These are phyloP conservation scores for Alternaria brassicae DNA, from an alignment of 2,329 filamentous ascomycete species.

Conservation along the genomic window DNA sequence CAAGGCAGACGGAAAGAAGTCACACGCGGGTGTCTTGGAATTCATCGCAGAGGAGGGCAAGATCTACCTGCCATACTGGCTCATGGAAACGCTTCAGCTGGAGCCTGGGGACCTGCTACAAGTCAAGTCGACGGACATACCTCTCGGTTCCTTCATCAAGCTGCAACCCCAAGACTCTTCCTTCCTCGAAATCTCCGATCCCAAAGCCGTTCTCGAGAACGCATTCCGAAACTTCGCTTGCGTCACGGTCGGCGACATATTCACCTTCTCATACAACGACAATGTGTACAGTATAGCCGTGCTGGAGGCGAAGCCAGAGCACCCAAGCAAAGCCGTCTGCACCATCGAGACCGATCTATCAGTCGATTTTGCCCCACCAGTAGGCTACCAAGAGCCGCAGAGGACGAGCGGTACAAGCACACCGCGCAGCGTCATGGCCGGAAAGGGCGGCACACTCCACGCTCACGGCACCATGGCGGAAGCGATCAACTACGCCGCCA, in stretches of 20 bases:
- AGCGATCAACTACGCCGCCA: slow-evolving; percentile 93
- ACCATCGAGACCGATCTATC: slow-evolving; percentile 96
- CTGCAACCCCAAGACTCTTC: slow-evolving; percentile 91
- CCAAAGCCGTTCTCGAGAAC: slow-evolving; percentile 95
- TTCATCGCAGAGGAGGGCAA: slow-evolving; percentile 98
- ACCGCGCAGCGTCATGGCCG: slow-evolving; percentile 72
- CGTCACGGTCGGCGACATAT: slow-evolving; percentile 89
- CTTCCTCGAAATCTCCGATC: slow-evolving; percentile 96
- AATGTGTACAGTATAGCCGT: slow-evolving; percentile 92
- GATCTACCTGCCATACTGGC: slow-evolving; percentile 95
- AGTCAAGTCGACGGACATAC: slow-evolving; percentile 91
- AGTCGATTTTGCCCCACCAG: slow-evolving; percentile 92
- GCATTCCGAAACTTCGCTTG: slow-evolving; percentile 96
- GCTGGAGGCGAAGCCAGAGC: slow-evolving; percentile 87
- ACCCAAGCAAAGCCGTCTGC: slow-evolving; percentile 83
- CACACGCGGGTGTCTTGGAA: slow-evolving; percentile 93
- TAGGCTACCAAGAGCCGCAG: slow-evolving; percentile 92
- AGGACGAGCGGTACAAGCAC: slow-evolving; percentile 84
- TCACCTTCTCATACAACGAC: slow-evolving; percentile 97
- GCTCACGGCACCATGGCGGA: slow-evolving; percentile 94
- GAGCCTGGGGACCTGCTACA: slow-evolving; percentile 95
- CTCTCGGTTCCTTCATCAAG: slow-evolving; percentile 91
- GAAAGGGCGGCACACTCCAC: slow-evolving; percentile 76
- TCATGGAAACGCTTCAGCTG: slow-evolving; percentile 90
- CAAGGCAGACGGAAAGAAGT: slow-evolving; percentile 81